These are phyloP conservation scores for Leptoxyphium fumago DNA, from an alignment of 2,329 filamentous ascomycete genomes.

Conservation along the genomic window DNA sequence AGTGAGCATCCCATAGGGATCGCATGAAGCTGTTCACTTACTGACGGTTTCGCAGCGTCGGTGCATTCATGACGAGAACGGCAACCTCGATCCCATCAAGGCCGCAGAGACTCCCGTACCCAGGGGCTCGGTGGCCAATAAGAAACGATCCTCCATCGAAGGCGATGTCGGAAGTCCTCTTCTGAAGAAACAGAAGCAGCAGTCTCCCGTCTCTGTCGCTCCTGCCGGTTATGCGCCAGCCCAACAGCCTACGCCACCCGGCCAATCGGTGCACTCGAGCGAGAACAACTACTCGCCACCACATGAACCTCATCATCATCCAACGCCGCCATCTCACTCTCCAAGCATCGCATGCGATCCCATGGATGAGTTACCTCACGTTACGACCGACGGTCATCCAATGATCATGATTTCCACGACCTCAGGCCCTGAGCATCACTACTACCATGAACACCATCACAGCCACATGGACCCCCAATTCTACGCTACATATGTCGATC, in stretches of 20 bases:
- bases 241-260: slow-evolving; percentile 1
- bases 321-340: neutral
- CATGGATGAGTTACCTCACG: neutral
- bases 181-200: slow-evolving; percentile 11
- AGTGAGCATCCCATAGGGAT: slow-evolving; percentile 8
- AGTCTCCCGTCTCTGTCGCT: slow-evolving; percentile 4
- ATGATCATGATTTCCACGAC: neutral
- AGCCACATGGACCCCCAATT: slow-evolving; percentile 10
- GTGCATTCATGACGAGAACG: slow-evolving; percentile 51
- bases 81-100: slow-evolving; percentile 49
- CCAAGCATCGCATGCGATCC: neutral
- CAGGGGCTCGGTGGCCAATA: slow-evolving; percentile 40
- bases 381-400: neutral
- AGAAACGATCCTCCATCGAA: slow-evolving; percentile 32
- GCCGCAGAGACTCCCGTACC: slow-evolving; percentile 46
- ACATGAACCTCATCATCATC: neutral
- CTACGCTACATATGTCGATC: slow-evolving; percentile 11
- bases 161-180: slow-evolving; percentile 23
- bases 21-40: slow-evolving; percentile 1
- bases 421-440: neutral
- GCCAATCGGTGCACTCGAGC: slow-evolving; percentile 1
- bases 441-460: slow-evolving; percentile 2
- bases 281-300: neutral
- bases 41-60: slow-evolving; percentile 35
- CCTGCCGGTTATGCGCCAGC: slow-evolving; percentile 1